phyloP scores from a whole-genome alignment of 2,329 filamentous ascomycete species.

The Sarocladium oryzae region DNA sequence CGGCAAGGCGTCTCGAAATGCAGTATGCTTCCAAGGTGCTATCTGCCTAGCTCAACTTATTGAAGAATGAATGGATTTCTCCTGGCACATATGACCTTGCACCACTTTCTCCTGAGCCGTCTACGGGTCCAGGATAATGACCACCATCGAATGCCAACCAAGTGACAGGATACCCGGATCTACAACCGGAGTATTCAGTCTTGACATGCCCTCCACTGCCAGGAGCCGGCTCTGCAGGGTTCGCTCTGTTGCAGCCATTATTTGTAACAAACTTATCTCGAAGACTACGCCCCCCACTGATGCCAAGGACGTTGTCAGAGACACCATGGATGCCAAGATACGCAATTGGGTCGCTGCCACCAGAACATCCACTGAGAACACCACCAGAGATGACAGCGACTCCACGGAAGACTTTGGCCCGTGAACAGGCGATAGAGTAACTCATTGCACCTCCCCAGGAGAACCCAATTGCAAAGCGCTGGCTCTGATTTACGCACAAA shows the following conservation, averaged over 20 bases:
- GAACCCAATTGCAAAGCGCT: slow-evolving; percentile 34
- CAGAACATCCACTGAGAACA: slow-evolving; percentile 24
- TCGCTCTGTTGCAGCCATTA: slow-evolving; percentile 23
- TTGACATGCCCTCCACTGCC: neutral
- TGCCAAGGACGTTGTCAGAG: slow-evolving; percentile 26
- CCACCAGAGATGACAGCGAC: slow-evolving; percentile 26
- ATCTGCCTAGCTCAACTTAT: neutral
- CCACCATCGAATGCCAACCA: slow-evolving; percentile 7
- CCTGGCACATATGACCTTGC: neutral
- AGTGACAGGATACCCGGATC: neutral
- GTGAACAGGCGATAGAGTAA: slow-evolving; percentile 32
- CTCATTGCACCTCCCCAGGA: slow-evolving; percentile 36
- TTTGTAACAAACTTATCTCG: slow-evolving; percentile 27
- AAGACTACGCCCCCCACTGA: slow-evolving; percentile 23
- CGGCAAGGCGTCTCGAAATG: too few relatives aligned
- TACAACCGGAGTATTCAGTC: slow-evolving; percentile 4
- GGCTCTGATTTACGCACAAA: slow-evolving; percentile 32
- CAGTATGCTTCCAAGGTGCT: too few relatives aligned
- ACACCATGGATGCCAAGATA: slow-evolving; percentile 31
- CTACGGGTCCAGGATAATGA: slow-evolving; percentile 1
- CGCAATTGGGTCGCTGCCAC: slow-evolving; percentile 27
- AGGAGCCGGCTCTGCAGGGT: neutral
- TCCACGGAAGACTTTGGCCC: slow-evolving; percentile 27
- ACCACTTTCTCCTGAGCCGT: neutral
- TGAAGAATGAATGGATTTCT: neutral